These are phyloP conservation scores for Rhizopus stolonifer DNA, from an alignment of 371 early-diverging fungal species.

Conservation along the genomic window DNA sequence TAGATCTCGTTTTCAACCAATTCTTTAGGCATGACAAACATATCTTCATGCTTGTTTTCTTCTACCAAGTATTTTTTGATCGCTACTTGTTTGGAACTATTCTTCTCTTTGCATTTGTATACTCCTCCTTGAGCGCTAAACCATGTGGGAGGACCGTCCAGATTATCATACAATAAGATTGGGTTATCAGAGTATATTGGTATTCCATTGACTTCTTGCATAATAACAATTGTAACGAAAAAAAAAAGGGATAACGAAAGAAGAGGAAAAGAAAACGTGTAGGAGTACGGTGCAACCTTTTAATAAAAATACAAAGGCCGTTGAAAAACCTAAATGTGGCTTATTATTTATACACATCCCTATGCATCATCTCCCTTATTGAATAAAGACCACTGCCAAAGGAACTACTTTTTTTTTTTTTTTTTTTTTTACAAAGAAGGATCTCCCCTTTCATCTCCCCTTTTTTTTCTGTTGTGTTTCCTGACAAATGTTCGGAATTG, in stretches of 20 bases:
- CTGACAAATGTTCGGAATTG: too few relatives aligned
- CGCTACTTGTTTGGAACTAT: constrained; percentile 30
- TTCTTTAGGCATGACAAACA: constrained; percentile 55
- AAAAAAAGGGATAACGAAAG: too few relatives aligned
- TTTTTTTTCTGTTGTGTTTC: too few relatives aligned
- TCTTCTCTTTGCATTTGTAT: constrained; percentile 37
- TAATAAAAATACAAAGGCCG: too few relatives aligned
- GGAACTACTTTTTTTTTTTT: too few relatives aligned
- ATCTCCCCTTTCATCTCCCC: too few relatives aligned
- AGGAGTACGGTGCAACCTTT: too few relatives aligned
- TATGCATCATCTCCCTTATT: too few relatives aligned
- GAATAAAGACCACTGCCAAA: too few relatives aligned
- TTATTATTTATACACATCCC: too few relatives aligned
- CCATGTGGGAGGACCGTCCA: constrained; percentile 48
- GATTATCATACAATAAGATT: constrained; percentile 29
- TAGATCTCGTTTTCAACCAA: constrained; percentile 54
- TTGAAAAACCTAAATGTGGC: too few relatives aligned
- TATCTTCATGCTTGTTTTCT: constrained; percentile 40
- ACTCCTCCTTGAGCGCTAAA: constrained; percentile 54
- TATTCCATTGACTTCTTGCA: constrained; percentile 54
- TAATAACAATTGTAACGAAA: background rate
- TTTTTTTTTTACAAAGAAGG: too few relatives aligned
- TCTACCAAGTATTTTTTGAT: constrained; percentile 49
- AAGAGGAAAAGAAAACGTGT: background rate
- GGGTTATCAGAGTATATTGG: constrained; percentile 47